Conservation (phyloP, 495 filamentous ascomycete species). For the Saxophila tyrrhenica region DNA sequence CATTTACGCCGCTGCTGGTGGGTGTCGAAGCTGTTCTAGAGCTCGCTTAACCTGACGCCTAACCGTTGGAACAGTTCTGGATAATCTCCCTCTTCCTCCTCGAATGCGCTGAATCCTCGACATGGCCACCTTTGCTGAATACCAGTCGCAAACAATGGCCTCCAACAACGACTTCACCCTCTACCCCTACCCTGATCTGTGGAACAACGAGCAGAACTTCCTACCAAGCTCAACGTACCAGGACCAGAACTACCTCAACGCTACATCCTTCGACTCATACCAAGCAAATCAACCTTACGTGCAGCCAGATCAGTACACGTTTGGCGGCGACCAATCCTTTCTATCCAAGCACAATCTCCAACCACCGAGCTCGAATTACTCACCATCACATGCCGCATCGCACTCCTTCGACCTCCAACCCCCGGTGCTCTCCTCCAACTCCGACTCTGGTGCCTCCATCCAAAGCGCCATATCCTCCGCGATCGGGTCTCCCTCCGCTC, state of each 20-base stretch:
- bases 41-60: background rate
- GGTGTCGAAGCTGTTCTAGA: background rate
- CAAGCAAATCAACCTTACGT: constrained; percentile 1
- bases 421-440: constrained; percentile 49
- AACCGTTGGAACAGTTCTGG: background rate
- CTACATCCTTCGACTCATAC: constrained; percentile 13
- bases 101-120: background rate
- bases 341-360: constrained; percentile 9
- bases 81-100: background rate
- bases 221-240: constrained; percentile 9
- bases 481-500: constrained; percentile 66
- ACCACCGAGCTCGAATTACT: constrained; percentile 19
- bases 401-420: constrained; percentile 23
- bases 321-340: constrained; percentile 2
- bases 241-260: constrained; percentile 8
- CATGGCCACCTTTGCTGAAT: constrained; percentile 20
- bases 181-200: constrained; percentile 11
- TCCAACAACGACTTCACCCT: constrained; percentile 19
- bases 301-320: constrained; percentile 8
- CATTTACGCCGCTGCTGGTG: too few species aligned
- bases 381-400: constrained; percentile 24
- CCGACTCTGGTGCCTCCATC: constrained; percentile 60
- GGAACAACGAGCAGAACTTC: constrained; percentile 10
- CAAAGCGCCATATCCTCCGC: constrained; percentile 65
- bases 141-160: constrained; percentile 8